Base-by-base conservation (phyloP, 768 basidiomycete genomes). In the Daedalea quercina region DNA sequence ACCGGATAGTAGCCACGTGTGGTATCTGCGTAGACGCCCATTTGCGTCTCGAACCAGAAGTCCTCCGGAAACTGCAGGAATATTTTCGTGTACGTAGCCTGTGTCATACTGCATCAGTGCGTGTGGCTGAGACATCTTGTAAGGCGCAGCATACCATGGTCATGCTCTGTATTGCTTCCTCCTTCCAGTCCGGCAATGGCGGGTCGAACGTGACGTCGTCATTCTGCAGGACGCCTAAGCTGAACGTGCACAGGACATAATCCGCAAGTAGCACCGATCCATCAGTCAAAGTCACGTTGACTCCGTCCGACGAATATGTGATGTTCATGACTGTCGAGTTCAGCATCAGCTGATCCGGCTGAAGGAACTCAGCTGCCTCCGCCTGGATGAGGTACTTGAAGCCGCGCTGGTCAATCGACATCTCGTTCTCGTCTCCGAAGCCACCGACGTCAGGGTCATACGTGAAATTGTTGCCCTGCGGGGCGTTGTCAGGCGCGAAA, bases 81-180 rank as follows among this genome's bases (percentile, higher is more conserved):
- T 23, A 86, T 83, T 64, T 85, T 85, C 2, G 84, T 82, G 55
- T 82, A 86, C 1, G 76, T 82, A 6, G 70, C 73, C 75, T 76
- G 45, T 22, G 24, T 70, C n/a, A n/a, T n/a, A n/a, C n/a, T n/a
- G n/a, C n/a, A n/a, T n/a, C n/a, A 22, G 25, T 3, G 19, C 7
- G 2, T 3, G 58, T 47, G 19, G 37, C 8, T 20, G 15, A 35
- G 23, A 1, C 23, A 49, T 34, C 15, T 7, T 12, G 23, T 22
- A 3, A 25, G n/a, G 35, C 33, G 11, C 7, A 31, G 44, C 66
- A 44, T 25, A 76, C 81, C 84, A 86, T 85, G 12, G 71, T 70
- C 65, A 84, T 78, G 52, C 75, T 76, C 28, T 79, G 75, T 34
- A 85, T 78, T 3, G 83, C 84, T 52, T 85, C 84, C n/a, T 70